Conservation (phyloP, 768 basidiomycete species). For the Collybiopsis luxurians region DNA sequence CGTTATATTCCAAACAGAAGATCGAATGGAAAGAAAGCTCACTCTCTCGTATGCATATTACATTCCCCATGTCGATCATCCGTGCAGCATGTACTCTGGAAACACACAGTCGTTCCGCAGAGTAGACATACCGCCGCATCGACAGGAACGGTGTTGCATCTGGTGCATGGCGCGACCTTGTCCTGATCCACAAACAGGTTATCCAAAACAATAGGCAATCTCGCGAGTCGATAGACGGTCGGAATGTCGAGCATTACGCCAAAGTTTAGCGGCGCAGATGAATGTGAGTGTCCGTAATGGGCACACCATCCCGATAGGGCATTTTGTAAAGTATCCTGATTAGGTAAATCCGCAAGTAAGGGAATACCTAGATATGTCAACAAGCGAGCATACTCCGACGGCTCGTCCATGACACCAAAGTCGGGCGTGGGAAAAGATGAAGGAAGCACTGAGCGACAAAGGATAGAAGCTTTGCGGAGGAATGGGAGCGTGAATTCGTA, state of each 20-base stretch:
- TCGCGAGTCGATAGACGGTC: conserved; percentile 75
- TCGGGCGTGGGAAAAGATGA: conserved; percentile 55
- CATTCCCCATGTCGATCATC: conserved; percentile 85
- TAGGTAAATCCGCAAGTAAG: conserved; percentile 71
- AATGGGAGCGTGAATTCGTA: conserved; percentile 91
- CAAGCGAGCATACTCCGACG: conserved; percentile 78
- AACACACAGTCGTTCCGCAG: conserved; percentile 84
- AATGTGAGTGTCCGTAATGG: conserved; percentile 81
- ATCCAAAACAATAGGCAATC: conserved; percentile 81
- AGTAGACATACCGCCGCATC: conserved; percentile 91
- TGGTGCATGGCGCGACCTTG: conserved; percentile 67
- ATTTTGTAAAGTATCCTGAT: conserved; percentile 85
- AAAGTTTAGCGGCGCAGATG: conserved; percentile 75
- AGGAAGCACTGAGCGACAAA: conserved; percentile 75
- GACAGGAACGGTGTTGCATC: conserved; percentile 75
- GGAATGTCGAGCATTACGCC: conserved; percentile 83
- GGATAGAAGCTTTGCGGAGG: conserved; percentile 81
- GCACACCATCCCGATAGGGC: conserved; percentile 90
- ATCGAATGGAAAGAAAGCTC: conserved; percentile 32
- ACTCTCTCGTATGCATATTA: conserved; percentile 95
- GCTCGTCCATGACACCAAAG: conserved; percentile 31
- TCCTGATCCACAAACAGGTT: conserved; percentile 76
- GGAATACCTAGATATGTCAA: conserved; percentile 77
- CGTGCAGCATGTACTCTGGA: conserved; percentile 90
- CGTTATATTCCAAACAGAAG: background rate